Percentiles rank a stretch among this genome's conserved stretches.
Conservation (phyloP, 371 early-diverging fungal species). For the Mucor indicus region DNA sequence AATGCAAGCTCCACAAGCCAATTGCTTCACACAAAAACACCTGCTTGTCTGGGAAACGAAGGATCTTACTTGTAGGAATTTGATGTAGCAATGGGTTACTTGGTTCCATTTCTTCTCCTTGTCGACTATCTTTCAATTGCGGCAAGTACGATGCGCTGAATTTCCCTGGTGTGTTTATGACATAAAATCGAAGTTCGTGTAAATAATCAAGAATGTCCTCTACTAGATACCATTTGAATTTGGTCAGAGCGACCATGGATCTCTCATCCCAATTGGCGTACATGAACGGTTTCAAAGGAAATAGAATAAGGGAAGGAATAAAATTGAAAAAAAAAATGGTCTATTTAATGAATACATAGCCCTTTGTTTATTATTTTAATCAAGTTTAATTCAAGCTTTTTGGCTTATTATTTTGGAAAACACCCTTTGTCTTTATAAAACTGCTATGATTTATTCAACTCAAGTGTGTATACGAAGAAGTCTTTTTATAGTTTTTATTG, state of each 20-base stretch:
- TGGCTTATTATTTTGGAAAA: too few species aligned
- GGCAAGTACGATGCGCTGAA: conserved; percentile 1
- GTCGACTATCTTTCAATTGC: neutral
- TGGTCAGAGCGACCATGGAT: neutral
- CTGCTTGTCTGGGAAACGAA: conserved; percentile 7
- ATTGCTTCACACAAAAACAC: conserved; percentile 8
- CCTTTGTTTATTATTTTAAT: too few species aligned
- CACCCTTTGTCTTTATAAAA: too few species aligned
- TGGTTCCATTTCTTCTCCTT: neutral
- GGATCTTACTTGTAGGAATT: neutral
- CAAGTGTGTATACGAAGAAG: too few species aligned
- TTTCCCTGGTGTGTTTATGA: conserved; percentile 6
- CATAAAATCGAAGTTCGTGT: neutral
- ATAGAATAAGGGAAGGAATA: neutral
- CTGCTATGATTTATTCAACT: too few species aligned
- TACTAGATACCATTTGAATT: conserved; percentile 5
- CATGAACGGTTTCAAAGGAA: neutral
- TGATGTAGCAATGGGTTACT: conserved; percentile 42
- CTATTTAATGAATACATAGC: too few species aligned
- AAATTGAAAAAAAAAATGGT: neutral
- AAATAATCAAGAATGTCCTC: neutral
- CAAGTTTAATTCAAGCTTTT: too few species aligned
- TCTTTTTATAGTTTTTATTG: too few species aligned
- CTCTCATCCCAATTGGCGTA: conserved; percentile 5
- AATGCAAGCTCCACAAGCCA: neutral